These are phyloP conservation scores for Desmodesmus armatus DNA, from an alignment of 139 green algal species.

Conservation along the genomic window DNA sequence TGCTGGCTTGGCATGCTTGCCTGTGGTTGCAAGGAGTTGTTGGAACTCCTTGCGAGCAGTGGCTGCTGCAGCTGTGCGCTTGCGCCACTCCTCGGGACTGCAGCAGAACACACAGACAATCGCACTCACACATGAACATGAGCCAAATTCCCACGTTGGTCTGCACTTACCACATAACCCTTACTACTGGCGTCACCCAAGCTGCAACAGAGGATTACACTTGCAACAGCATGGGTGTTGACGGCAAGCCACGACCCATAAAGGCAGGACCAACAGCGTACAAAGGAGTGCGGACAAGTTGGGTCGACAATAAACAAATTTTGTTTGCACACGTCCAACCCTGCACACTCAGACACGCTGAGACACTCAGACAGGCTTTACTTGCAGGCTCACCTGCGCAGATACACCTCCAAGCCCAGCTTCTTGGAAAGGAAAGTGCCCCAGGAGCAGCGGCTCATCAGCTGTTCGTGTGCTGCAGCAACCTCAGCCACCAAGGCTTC, in stretches of 20 bases:
- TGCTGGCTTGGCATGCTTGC: too few relatives aligned
- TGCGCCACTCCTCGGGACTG: slow-evolving; percentile 46
- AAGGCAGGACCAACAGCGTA: not conserved
- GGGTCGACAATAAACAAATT: not conserved
- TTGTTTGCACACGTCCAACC: not conserved
- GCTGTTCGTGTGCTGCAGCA: not conserved
- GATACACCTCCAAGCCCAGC: slow-evolving; percentile 30
- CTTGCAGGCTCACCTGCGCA: slow-evolving; percentile 27
- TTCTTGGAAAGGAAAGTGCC: slow-evolving; percentile 3
- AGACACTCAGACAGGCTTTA: not conserved
- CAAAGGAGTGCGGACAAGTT: not conserved
- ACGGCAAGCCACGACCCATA: not conserved
- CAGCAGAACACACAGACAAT: not conserved
- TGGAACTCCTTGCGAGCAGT: slow-evolving; percentile 16
- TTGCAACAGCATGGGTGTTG: not conserved
- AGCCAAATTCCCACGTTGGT: not conserved
- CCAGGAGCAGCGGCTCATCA: slow-evolving; percentile 35
- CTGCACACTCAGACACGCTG: not conserved
- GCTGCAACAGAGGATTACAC: not conserved
- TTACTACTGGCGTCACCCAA: not conserved
- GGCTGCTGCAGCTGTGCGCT: slow-evolving; percentile 30
- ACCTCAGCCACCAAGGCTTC: slow-evolving; percentile 22
- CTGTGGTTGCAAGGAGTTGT: too few relatives aligned
- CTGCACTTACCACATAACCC: not conserved
- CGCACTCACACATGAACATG: not conserved